Base-by-base conservation (phyloP, 306 rosid genomes). In the Castanea sativa region DNA sequence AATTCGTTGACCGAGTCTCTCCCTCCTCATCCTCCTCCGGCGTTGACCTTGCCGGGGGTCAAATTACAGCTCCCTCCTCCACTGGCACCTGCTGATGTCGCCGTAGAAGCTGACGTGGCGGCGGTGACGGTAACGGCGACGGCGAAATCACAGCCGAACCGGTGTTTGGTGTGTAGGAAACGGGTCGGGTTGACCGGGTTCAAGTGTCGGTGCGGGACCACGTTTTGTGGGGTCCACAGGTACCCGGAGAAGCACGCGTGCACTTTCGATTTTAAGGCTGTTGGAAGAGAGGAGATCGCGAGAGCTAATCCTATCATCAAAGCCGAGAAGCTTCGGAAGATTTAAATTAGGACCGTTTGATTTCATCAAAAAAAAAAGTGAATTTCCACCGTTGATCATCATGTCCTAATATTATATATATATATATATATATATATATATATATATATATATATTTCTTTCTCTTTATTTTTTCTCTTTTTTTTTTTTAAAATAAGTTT, bases 161-260 rank as follows among this genome's bases (percentile, higher is more conserved):
- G 98, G 38, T 94, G 98, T 74, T 81, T 80, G 35, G 55, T 86
- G 18, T 94, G 98, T 57, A 35, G 92, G n/a, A 92, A 90, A n/a
- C 91, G 97, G 72, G 88, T 89, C 80, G 97, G 98, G 53, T 38
- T 92, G 84, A 90, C 91, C 41, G 98, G 97, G 25, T 94, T 94
- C 76, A 83, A 77, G 85, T 94, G 98, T 64, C 85, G 80, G 84
- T 94, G 98, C 35, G 98, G 94, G 35, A 83, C 77, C 76, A 91
- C 95, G 77, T 91, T 87, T 21, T 94, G 98, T 27, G 98, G 98
- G 85, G 16, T 77, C 86, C 98, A 94, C 84, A 81, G 98, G 86
- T 92, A 92, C 81, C 97, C 97, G 23, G 98, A 94, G 90, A 90
- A 88, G 73, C 98, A 94, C 84, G 92, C 83, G 6, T 94, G 98